Percentiles rank a stretch among this genome's conserved stretches.
These are phyloP conservation scores for Choiromyces venosus DNA, from an alignment of 495 filamentous ascomycete species.

Conservation along the genomic window DNA sequence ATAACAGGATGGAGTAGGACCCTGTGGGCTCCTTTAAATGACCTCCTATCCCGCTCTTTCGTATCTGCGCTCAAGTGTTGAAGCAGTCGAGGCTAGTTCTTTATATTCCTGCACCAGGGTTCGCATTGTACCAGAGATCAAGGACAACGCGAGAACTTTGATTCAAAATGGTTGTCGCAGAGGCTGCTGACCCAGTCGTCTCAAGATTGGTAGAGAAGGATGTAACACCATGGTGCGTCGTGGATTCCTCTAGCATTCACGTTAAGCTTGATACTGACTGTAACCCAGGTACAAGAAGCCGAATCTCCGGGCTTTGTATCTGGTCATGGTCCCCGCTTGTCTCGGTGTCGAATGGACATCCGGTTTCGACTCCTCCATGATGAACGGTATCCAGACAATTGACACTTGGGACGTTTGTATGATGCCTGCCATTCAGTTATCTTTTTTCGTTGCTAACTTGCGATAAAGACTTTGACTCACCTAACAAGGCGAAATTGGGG, in stretches of 20 bases:
- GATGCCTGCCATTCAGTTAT: slow-evolving; percentile 16
- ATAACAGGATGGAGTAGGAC: too few relatives aligned
- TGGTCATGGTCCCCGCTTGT: slow-evolving; percentile 59
- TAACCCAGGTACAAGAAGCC: slow-evolving; percentile 56
- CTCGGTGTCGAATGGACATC: slow-evolving; percentile 69
- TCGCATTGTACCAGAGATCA: too few relatives aligned
- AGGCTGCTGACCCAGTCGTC: slow-evolving; percentile 24
- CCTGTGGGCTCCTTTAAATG: too few relatives aligned
- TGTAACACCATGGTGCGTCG: slow-evolving; percentile 21
- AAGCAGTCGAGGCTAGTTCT: too few relatives aligned
- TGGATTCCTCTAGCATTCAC: not conserved
- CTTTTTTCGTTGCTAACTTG: not conserved
- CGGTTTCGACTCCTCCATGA: slow-evolving; percentile 66
- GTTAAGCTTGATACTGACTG: not conserved
- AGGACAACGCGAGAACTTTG: too few relatives aligned
- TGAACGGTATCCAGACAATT: slow-evolving; percentile 63
- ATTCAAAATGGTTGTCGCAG: slow-evolving; percentile 23
- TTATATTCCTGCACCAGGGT: too few relatives aligned
- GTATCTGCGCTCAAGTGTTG: too few relatives aligned
- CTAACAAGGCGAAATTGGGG: slow-evolving; percentile 33
- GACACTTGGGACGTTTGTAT: slow-evolving; percentile 54
- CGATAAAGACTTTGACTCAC: slow-evolving; percentile 45
- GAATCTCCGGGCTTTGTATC: slow-evolving; percentile 57
- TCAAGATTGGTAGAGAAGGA: slow-evolving; percentile 30
- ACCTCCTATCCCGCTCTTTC: too few relatives aligned